Evolutionary conservation across 345 rosid species (phyloP), one percentile per base, ranked within the genome.

Genomic region (Citrus unshiu): DNA sequence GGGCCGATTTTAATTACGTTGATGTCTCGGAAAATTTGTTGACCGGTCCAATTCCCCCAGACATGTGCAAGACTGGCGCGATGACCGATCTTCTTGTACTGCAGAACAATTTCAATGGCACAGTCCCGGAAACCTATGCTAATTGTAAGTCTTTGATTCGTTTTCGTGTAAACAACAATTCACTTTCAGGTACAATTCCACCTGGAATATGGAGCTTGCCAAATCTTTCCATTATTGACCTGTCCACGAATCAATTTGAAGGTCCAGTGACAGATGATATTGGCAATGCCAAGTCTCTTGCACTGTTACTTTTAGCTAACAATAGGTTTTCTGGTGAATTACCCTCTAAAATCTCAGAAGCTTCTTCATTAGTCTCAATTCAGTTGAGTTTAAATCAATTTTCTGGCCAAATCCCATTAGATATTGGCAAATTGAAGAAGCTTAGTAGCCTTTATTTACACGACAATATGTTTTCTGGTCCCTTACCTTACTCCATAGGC

Each of bases 21-120:
- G 98, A 95, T 79, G 92, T 90, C 62, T 88, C 98, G 4, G 97
- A 93, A 87, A 95, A 95, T 78, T 82, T 76, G 35, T 78, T 95
- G 74, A 85, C 88, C n/a, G 98, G 98, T 75, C 73, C 87, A 1
- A 91, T 92, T 29, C 98, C 98, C 10, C 91, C 89, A n/a, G 86
- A 88, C 32, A 90, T 95, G 90, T 95, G 98, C 85, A 91, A 88
- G 83, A 90, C 90, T 51, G 97, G 95, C 1, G 68, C 75, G 64
- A 80, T 93, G 87, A 80, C 83, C 10, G 88, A 85, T 65, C 84
- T 93, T 77, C 88, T 93, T 2, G 39, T 95, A 77, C 72, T 93
- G 51, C 90, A 87, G 80, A 95, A 95, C 90, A 84, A 80, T 22
- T 85, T 95, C 86, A 88, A 82, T 3, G 98, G 98, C 29, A 39